A percentile compares a stretch with the other conserved stretches of the same genome.
Conservation (phyloP, 1,284 basidiomycete genomes). For the Serendipita sp. region DNA sequence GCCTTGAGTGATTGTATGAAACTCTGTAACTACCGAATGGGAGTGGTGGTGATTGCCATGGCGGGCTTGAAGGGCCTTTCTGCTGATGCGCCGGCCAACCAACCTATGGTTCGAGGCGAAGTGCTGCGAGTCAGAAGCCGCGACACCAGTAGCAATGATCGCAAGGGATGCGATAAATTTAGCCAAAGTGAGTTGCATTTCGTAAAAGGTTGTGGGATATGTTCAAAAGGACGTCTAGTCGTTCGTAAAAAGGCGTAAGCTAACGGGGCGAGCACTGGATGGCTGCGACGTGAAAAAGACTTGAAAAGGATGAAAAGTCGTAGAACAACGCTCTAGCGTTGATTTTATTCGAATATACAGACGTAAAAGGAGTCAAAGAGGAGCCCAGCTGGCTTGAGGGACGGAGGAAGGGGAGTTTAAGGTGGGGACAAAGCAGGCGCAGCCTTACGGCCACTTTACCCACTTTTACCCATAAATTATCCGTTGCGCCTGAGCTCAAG, state of each 20-base stretch:
- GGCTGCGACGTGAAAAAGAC: neutral
- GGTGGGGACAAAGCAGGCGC: neutral
- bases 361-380: neutral
- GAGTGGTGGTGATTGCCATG: neutral
- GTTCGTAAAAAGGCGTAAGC: neutral
- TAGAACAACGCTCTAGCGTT: neutral
- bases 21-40: neutral
- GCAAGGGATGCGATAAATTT: neutral
- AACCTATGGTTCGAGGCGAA: neutral
- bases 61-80: neutral
- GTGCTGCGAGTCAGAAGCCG: neutral
- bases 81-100: neutral
- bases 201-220: neutral
- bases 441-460: neutral
- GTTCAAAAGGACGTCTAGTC: slow-evolving; percentile 1
- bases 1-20: neutral
- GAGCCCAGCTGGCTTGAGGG: neutral
- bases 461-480: neutral
- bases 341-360: neutral
- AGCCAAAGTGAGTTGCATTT: neutral
- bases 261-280: neutral
- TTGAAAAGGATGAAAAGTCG: neutral
- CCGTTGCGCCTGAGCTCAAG: neutral
- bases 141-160: neutral
- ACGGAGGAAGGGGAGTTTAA: neutral